Conservation (phyloP, 345 rosid genomes). For the Pugionium cornutum region DNA sequence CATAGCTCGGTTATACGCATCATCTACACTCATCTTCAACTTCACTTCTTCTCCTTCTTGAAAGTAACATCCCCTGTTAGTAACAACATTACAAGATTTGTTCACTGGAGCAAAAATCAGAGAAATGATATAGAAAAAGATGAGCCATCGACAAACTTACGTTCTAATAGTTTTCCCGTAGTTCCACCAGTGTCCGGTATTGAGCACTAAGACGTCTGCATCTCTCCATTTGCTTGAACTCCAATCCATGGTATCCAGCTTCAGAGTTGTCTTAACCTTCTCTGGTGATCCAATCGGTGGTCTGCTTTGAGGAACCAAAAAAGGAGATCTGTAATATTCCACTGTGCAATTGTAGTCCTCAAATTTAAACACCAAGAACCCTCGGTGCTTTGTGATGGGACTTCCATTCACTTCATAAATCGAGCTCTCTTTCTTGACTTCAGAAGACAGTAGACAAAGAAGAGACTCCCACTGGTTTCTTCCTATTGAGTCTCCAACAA, state of each 20-base stretch:
- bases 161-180: constrained; percentile 61
- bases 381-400: constrained; percentile 85
- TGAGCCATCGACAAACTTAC: constrained; percentile 44
- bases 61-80: constrained; percentile 69
- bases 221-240: constrained; percentile 58
- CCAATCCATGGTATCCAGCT: constrained; percentile 73
- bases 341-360: constrained; percentile 80
- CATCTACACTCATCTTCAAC: constrained; percentile 59
- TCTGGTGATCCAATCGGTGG: constrained; percentile 59
- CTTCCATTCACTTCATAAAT: constrained; percentile 71
- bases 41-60: constrained; percentile 64
- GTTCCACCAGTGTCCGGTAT: constrained; percentile 97
- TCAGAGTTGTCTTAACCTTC: constrained; percentile 59
- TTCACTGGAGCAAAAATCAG: constrained; percentile 4
- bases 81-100: constrained; percentile 14
- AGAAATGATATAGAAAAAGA: background rate
- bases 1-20: constrained; percentile 55
- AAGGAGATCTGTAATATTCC: constrained; percentile 89
- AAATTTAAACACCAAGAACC: constrained; percentile 68
- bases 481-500: constrained; percentile 80
- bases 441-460: constrained; percentile 78
- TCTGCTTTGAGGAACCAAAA: constrained; percentile 60
- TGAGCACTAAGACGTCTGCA: constrained; percentile 73
- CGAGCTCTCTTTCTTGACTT: constrained; percentile 55
- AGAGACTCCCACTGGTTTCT: constrained; percentile 47